Evolutionary conservation across 148 eudicot species (phyloP).

Genomic region (Vaccinium myrtillus): DNA sequence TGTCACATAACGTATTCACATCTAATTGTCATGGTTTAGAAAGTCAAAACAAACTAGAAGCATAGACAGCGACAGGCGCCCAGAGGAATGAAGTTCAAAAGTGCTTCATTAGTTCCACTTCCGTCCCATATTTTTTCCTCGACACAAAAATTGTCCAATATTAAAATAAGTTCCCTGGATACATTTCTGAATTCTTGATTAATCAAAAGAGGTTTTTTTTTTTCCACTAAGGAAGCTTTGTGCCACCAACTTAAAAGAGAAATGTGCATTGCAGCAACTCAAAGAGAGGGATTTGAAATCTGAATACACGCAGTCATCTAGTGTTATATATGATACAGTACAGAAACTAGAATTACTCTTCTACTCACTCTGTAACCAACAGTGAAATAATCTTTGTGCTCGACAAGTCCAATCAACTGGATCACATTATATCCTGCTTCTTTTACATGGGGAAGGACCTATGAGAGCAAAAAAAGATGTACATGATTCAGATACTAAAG

Average conservation of each 20-base stretch:
- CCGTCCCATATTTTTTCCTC: not conserved
- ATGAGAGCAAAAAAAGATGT: constrained; percentile 12
- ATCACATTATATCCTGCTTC: constrained; percentile 91
- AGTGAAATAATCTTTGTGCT: constrained; percentile 96
- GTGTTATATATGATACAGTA: not conserved
- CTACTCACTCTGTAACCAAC: constrained; percentile 92
- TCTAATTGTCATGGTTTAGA: not conserved
- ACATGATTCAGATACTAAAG: constrained; percentile 3
- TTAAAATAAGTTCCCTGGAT: not conserved
- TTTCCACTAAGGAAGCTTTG: not conserved
- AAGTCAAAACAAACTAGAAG: constrained; percentile 2
- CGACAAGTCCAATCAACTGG: constrained; percentile 86
- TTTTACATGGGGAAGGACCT: constrained; percentile 86
- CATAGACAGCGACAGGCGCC: not conserved
- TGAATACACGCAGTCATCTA: not conserved
- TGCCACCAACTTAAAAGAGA: not conserved
- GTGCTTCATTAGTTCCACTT: not conserved
- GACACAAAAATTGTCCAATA: not conserved
- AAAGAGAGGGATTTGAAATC: not conserved
- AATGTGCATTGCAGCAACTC: not conserved
- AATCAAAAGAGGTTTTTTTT: not conserved
- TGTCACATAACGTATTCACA: not conserved
- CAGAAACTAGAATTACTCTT: not conserved
- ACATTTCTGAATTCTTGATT: not conserved
- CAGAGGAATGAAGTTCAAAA: not conserved